Percentiles rank a stretch among this genome's conserved stretches.
Evolutionary conservation across 2,329 filamentous ascomycete genomes (phyloP).

Genomic region (Periconia sp.): DNA sequence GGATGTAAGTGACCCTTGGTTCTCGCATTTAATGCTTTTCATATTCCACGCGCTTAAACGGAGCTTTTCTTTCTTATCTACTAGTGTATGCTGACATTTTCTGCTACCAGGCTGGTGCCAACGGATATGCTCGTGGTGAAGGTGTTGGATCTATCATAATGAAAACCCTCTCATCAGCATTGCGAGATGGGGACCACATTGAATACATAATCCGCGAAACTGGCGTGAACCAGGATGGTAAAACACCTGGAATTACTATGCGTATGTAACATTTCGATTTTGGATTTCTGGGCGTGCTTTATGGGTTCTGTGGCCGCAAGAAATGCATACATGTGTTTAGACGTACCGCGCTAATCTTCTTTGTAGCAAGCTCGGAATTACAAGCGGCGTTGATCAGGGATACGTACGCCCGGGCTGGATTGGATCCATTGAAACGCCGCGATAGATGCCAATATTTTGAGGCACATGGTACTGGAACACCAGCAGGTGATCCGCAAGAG

Average conservation of each 20-base stretch:
- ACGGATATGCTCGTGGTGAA: slow-evolving; percentile 28
- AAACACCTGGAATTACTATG: slow-evolving; percentile 30
- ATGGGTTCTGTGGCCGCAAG: slow-evolving; percentile 4
- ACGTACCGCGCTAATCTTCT: too few relatives aligned
- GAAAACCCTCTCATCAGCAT: slow-evolving; percentile 18
- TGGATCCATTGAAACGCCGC: background rate
- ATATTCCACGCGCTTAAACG: too few relatives aligned
- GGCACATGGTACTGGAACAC: slow-evolving; percentile 44
- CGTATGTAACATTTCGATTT: slow-evolving; percentile 38
- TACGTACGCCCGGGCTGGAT: background rate
- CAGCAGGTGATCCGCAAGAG: slow-evolving; percentile 46
- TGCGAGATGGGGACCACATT: slow-evolving; percentile 22
- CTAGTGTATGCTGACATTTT: too few relatives aligned
- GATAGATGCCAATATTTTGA: slow-evolving; percentile 7
- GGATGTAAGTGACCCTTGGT: too few relatives aligned
- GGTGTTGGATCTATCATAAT: slow-evolving; percentile 22
- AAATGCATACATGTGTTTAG: too few relatives aligned
- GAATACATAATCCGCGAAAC: slow-evolving; percentile 18
- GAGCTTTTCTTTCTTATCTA: too few relatives aligned
- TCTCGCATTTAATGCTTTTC: too few relatives aligned
- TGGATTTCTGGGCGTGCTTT: slow-evolving; percentile 25
- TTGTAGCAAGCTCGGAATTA: too few relatives aligned
- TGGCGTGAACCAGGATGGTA: slow-evolving; percentile 11
- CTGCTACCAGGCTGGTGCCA: too few relatives aligned
- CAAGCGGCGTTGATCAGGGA: too few relatives aligned